phyloP scores from a whole-genome alignment of 2,329 filamentous ascomycete species.

The Xenoacremonium recifei region DNA sequence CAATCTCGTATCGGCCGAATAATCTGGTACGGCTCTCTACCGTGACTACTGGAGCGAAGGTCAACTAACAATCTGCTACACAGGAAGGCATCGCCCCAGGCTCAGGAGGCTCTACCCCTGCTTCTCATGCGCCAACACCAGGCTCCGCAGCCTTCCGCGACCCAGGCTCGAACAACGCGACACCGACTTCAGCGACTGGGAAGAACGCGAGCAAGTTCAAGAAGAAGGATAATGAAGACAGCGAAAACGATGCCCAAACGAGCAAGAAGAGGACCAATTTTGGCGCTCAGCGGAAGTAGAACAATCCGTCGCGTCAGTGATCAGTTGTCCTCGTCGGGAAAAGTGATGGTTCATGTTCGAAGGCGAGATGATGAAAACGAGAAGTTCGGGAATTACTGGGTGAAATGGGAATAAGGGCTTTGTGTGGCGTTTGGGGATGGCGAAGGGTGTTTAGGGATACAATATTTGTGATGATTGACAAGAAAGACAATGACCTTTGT shows the following conservation, averaged over 20 bases:
- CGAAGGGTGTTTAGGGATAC: too few relatives aligned
- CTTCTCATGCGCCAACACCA: slow-evolving; percentile 35
- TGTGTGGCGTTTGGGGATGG: too few relatives aligned
- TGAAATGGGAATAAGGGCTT: too few relatives aligned
- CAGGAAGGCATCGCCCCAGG: slow-evolving; percentile 29
- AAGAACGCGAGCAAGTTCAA: slow-evolving; percentile 50
- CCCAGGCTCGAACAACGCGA: slow-evolving; percentile 49
- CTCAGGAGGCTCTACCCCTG: slow-evolving; percentile 39
- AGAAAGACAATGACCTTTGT: too few relatives aligned
- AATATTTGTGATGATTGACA: too few relatives aligned
- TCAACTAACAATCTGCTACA: slow-evolving; percentile 8
- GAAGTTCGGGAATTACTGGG: too few relatives aligned
- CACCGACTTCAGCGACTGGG: slow-evolving; percentile 51
- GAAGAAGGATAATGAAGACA: slow-evolving; percentile 56
- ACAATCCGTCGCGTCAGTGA: slow-evolving; percentile 2
- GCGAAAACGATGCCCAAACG: slow-evolving; percentile 55
- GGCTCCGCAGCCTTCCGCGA: slow-evolving; percentile 54
- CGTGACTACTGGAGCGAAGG: too few relatives aligned
- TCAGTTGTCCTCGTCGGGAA: not conserved
- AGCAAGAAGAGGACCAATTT: slow-evolving; percentile 59
- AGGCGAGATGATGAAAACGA: too few relatives aligned
- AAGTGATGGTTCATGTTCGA: too few relatives aligned
- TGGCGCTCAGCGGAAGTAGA: slow-evolving; percentile 50
- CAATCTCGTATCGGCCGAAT: slow-evolving; percentile 58
- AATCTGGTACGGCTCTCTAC: slow-evolving; percentile 35